Conservation (phyloP, 495 filamentous ascomycete species). For the Neurospora hispaniola region DNA sequence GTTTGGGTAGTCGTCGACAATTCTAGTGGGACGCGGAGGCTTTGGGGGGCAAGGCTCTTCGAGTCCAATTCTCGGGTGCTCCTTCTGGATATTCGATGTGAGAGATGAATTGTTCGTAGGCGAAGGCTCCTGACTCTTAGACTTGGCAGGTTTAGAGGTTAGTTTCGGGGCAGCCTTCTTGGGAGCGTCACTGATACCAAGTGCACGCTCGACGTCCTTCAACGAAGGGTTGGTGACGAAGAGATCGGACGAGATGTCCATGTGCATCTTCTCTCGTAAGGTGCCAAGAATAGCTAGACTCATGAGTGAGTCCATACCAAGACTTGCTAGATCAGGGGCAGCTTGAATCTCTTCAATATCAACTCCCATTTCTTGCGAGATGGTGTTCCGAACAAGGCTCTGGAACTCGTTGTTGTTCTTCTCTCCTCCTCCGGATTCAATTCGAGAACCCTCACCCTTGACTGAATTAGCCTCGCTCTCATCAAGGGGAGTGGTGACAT, state of each 20-base stretch:
- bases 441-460: conserved; percentile 21
- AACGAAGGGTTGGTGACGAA: conserved; percentile 36
- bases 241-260: conserved; percentile 37
- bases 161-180: conserved; percentile 18
- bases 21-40: conserved; percentile 34
- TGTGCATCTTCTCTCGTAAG: conserved; percentile 47
- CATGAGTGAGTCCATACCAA: conserved; percentile 56
- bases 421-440: conserved; percentile 8
- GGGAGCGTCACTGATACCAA: conserved; percentile 32
- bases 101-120: conserved; percentile 6
- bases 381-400: conserved; percentile 43
- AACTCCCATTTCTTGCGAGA: conserved; percentile 60
- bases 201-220: conserved; percentile 34
- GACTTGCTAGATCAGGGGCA: conserved; percentile 36
- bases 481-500: conserved; percentile 36
- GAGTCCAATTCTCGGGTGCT: conserved; percentile 23
- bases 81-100: neutral
- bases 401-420: conserved; percentile 34
- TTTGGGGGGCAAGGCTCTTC: conserved; percentile 23
- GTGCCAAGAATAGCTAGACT: conserved; percentile 43
- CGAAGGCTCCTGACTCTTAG: conserved; percentile 13
- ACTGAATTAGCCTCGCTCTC: conserved; percentile 33
- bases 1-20: conserved; percentile 56
- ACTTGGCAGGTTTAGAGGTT: conserved; percentile 26
- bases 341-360: conserved; percentile 51